Evolutionary conservation across 2,329 filamentous ascomycete genomes (phyloP).

Genomic region (Gnomoniopsis smithogilvyi): DNA sequence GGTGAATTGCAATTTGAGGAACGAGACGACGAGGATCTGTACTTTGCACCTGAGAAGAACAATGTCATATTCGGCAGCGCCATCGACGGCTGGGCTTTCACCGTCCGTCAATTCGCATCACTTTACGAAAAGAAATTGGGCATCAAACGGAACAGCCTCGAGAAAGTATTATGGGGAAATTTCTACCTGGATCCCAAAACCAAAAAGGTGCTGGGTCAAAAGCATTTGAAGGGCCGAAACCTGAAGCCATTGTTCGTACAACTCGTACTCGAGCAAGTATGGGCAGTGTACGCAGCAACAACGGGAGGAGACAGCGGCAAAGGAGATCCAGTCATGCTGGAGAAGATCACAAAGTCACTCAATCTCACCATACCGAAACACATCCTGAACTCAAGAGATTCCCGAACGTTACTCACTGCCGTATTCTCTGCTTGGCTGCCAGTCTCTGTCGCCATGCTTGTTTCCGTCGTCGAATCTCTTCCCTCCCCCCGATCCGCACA

Average conservation of each 20-base stretch:
- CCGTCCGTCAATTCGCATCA: constrained; percentile 86
- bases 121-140: constrained; percentile 97
- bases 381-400: constrained; percentile 77
- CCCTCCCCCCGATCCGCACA: constrained; percentile 82
- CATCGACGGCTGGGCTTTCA: constrained; percentile 99
- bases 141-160: constrained; percentile 81
- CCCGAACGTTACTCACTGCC: constrained; percentile 77
- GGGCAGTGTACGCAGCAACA: constrained; percentile 92
- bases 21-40: constrained; percentile 91
- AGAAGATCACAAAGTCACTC: constrained; percentile 94
- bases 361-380: constrained; percentile 82
- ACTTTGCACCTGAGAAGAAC: constrained; percentile 97
- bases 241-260: constrained; percentile 98
- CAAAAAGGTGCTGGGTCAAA: constrained; percentile 84
- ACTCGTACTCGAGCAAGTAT: constrained; percentile 90
- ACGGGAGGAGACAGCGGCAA: constrained; percentile 77
- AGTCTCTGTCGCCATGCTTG: constrained; percentile 84
- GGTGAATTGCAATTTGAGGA: constrained; percentile 76
- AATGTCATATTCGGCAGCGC: constrained; percentile 99
- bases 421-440: constrained; percentile 90
- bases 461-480: constrained; percentile 90
- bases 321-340: constrained; percentile 76
- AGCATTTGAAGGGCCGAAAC: constrained; percentile 87
- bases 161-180: constrained; percentile 95
- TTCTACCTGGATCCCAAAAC: constrained; percentile 97